A percentile compares a stretch with the other conserved stretches of the same genome.
These are phyloP conservation scores for Gynostemma pentaphyllum DNA, from an alignment of 306 rosid species.

Conservation along the genomic window DNA sequence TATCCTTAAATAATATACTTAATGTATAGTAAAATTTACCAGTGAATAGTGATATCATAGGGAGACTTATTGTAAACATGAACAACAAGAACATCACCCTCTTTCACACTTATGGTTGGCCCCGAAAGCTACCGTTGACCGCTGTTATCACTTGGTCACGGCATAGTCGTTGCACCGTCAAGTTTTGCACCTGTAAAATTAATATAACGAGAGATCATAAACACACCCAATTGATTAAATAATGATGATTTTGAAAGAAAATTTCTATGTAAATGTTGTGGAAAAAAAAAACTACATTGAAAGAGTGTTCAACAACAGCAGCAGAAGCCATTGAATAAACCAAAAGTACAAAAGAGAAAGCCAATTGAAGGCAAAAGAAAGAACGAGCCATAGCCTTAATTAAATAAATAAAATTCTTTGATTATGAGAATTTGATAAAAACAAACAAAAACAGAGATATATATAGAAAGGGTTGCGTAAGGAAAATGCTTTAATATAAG, in stretches of 20 bases:
- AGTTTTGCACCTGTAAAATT: conserved; percentile 28
- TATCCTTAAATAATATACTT: too few relatives aligned
- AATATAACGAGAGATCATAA: background rate
- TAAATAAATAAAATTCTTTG: too few relatives aligned
- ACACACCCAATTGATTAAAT: background rate
- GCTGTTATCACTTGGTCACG: conserved; percentile 27
- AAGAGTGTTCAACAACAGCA: conserved; percentile 33
- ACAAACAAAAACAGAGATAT: too few relatives aligned
- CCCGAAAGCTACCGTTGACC: conserved; percentile 45
- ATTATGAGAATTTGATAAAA: too few relatives aligned
- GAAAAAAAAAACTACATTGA: conserved; percentile 20
- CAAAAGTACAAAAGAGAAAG: conserved; percentile 20
- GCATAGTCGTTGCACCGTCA: conserved; percentile 26
- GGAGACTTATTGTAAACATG: conserved; percentile 42
- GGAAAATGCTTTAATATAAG: too few relatives aligned
- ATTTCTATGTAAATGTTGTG: background rate
- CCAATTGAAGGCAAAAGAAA: conserved; percentile 8
- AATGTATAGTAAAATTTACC: conserved; percentile 30
- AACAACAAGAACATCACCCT: conserved; percentile 40
- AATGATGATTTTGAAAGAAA: background rate
- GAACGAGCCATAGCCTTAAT: background rate
- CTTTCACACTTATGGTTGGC: conserved; percentile 25
- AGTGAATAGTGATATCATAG: conserved; percentile 40
- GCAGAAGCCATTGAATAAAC: conserved; percentile 33
- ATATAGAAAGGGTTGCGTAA: too few relatives aligned